phyloP scores from a whole-genome alignment of 345 rosid species.

The Populus euphratica region DNA sequence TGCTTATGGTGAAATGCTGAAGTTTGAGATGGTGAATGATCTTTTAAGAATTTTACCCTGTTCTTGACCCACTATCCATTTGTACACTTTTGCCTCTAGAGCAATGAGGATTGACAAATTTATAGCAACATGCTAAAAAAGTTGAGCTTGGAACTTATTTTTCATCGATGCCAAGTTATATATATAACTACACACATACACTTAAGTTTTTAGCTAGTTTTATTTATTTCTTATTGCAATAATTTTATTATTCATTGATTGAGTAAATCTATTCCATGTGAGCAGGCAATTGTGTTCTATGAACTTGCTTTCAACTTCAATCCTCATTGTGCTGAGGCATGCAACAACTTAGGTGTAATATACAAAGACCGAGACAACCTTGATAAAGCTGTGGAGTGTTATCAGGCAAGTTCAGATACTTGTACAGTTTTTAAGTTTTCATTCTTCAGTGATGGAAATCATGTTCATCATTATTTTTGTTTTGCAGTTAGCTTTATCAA shows the following conservation, averaged over 20 bases:
- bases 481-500: constrained; percentile 87
- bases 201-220: background rate
- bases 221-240: background rate
- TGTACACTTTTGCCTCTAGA: background rate
- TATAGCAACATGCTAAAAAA: background rate
- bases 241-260: background rate
- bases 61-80: background rate
- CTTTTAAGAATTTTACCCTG: background rate
- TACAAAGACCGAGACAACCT: constrained; percentile 98
- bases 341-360: constrained; percentile 98
- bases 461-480: background rate
- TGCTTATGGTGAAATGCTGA: constrained; percentile 99
- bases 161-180: background rate
- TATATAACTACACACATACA: background rate
- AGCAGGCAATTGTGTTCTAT: constrained; percentile 96
- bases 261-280: constrained; percentile 18
- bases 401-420: constrained; percentile 58
- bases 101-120: background rate
- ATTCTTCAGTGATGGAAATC: background rate
- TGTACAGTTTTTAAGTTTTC: constrained; percentile 4
- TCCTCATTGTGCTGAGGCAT: constrained; percentile 99
- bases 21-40: constrained; percentile 76
- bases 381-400: constrained; percentile 99
- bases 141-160: background rate
- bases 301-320: constrained; percentile 99